Conservation (phyloP, 1,284 basidiomycete species). For the Melampsora americana region DNA sequence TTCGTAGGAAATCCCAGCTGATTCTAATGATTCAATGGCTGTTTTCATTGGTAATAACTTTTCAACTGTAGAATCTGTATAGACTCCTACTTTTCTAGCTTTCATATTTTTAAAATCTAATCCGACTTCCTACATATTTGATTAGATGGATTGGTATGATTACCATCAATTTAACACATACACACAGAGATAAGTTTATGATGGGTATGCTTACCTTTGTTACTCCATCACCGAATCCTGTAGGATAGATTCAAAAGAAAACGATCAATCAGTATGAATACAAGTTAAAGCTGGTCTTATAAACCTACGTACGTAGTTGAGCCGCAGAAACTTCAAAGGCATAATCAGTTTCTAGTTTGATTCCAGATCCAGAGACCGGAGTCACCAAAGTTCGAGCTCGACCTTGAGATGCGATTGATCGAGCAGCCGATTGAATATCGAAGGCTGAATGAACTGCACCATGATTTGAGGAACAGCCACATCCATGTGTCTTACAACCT, state of each 20-base stretch:
- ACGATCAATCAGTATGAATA: neutral
- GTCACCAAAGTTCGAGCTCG: conserved; percentile 61
- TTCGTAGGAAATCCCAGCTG: conserved; percentile 71
- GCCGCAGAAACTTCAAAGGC: conserved; percentile 75
- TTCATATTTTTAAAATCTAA: conserved; percentile 90
- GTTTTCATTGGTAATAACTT: conserved; percentile 77
- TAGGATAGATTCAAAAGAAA: conserved; percentile 40
- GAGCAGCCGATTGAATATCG: conserved; percentile 38
- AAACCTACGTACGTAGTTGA: conserved; percentile 4
- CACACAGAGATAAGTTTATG: neutral
- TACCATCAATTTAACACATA: conserved; percentile 1
- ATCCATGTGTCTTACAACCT: conserved; percentile 44
- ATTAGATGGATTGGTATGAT: conserved; percentile 6
- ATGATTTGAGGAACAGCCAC: conserved; percentile 43
- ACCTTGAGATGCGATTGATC: conserved; percentile 42
- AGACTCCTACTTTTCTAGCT: conserved; percentile 82
- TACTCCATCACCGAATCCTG: conserved; percentile 53
- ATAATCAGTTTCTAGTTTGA: conserved; percentile 72
- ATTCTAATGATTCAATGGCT: conserved; percentile 73
- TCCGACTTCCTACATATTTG: conserved; percentile 72
- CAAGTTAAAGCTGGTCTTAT: neutral
- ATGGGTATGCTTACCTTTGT: conserved; percentile 52
- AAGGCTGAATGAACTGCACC: conserved; percentile 26
- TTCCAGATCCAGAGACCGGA: conserved; percentile 56
- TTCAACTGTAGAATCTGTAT: conserved; percentile 82